Base-by-base conservation (phyloP, 768 basidiomycete species). In the Cystofilobasidium bisporidii region DNA sequence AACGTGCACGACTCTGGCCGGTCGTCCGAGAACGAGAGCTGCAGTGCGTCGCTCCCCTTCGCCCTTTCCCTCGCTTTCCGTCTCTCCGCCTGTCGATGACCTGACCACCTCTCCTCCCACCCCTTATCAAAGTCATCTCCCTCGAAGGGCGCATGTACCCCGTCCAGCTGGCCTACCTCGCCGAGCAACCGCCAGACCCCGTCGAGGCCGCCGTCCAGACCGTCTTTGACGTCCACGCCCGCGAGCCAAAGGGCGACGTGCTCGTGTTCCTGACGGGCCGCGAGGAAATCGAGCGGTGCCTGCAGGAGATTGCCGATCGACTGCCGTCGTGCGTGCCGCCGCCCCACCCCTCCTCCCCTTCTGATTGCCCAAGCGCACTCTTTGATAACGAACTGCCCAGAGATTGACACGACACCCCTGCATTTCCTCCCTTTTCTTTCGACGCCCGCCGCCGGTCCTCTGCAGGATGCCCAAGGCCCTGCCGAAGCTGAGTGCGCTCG, bases 141-240 rank as follows among this genome's bases (percentile, higher is more conserved):
- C 79, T 98, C 40, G 93, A 98, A 77, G 96, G 96, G 10, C 83
- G 92, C 26, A 87, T 90, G 84, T 96, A 87, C 76, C 94, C 96
- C 2, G 93, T 99, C 3, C 89, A 99, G 72, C 55, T 69, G 26
- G 68, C 68, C 17, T 69, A 69, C 58, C 57, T 69, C 20, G 32
- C 36, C 17, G 48, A 69, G 24, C 68, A 63, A 12, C 53, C 63
- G 22, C 41, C 62, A 12, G 63, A 69, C 36, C 57, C 56, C n/a
- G 68, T 69, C 57, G 68, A 69, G 12, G 33, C 45, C 14, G 68
- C 68, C 20, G 63, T 69, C 24, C 63, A 69, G 48, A 59, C 68
- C 1, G 50, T 69, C 11, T 61, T 69, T 22, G 68, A 64, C 38
- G 61, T 69, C 32, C 68, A 69, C 57, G 41, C 47, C 9, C 58